Percentiles rank a stretch among this genome's conserved stretches.
These are phyloP conservation scores for Trichosporon ovoides DNA, from an alignment of 1,284 basidiomycete species.

Conservation along the genomic window DNA sequence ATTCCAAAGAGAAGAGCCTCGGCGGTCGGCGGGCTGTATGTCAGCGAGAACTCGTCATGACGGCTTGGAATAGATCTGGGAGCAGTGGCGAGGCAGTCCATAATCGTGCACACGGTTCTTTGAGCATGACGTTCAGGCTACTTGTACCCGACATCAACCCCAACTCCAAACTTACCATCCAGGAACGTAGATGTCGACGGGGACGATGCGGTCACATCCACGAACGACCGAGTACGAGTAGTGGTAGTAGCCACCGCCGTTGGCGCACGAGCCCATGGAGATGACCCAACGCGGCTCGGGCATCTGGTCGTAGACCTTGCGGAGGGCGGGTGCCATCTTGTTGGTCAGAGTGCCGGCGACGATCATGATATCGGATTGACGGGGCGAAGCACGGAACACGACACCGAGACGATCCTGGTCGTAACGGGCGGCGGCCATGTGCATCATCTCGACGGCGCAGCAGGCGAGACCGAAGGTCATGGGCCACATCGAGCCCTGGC, in stretches of 20 bases:
- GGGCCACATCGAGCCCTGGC: slow-evolving; percentile 98
- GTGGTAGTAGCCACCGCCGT: slow-evolving; percentile 97
- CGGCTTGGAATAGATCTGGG: background rate
- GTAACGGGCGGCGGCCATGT: slow-evolving; percentile 87
- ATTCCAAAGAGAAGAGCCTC: slow-evolving; percentile 91
- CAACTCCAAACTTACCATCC: slow-evolving; percentile 79
- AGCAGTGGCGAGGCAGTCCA: too few species aligned
- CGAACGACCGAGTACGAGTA: slow-evolving; percentile 97
- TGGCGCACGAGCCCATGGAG: slow-evolving; percentile 99
- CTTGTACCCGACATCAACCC: too few species aligned
- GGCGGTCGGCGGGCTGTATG: slow-evolving; percentile 57
- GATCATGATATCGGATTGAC: slow-evolving; percentile 99
- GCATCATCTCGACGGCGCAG: slow-evolving; percentile 99
- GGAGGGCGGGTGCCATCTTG: slow-evolving; percentile 97
- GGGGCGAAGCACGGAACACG: slow-evolving; percentile 96
- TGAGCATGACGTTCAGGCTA: too few species aligned
- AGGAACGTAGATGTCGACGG: slow-evolving; percentile 95
- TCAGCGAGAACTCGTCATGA: background rate
- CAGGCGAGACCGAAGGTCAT: slow-evolving; percentile 98
- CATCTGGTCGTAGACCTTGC: slow-evolving; percentile 96
- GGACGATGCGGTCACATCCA: slow-evolving; percentile 98
- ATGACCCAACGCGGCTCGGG: slow-evolving; percentile 96
- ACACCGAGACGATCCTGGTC: slow-evolving; percentile 98
- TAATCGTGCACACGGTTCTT: too few species aligned
- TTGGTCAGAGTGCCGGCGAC: slow-evolving; percentile 98